These are phyloP conservation scores for Zasmidium cellare DNA, from an alignment of 2,329 filamentous ascomycete genomes.

Conservation along the genomic window DNA sequence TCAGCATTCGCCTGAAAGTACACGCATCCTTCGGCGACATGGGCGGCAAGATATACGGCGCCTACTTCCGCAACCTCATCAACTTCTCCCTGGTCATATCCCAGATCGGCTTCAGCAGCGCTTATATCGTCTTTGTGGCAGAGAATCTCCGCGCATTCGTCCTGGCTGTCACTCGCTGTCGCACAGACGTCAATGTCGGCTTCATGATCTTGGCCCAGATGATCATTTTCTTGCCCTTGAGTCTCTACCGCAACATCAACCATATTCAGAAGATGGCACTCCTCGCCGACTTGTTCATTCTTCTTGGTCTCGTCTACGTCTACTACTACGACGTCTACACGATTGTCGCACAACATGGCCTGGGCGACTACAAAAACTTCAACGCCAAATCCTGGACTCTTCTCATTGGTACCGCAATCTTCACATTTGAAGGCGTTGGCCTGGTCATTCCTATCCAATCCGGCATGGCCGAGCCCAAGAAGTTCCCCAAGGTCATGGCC, in stretches of 20 bases:
- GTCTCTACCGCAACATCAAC: conserved; percentile 91
- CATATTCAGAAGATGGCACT: conserved; percentile 95
- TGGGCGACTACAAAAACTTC: conserved; percentile 86
- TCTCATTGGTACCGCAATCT: conserved; percentile 98
- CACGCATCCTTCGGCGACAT: conserved; percentile 98
- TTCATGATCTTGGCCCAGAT: conserved; percentile 93
- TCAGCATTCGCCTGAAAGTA: conserved; percentile 79
- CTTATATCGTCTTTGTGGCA: conserved; percentile 95
- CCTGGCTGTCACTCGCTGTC: conserved; percentile 84
- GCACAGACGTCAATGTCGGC: conserved; percentile 79
- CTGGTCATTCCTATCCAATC: conserved; percentile 98
- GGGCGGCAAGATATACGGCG: conserved; percentile 86
- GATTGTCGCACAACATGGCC: conserved; percentile 67
- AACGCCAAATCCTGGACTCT: conserved; percentile 92
- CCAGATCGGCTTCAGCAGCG: conserved; percentile 90
- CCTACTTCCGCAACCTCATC: conserved; percentile 84
- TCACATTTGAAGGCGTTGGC: conserved; percentile 97
- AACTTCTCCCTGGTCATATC: conserved; percentile 90
- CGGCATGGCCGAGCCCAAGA: conserved; percentile 86
- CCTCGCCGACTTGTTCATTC: conserved; percentile 90
- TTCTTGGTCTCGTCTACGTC: conserved; percentile 86
- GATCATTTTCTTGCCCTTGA: conserved; percentile 91
- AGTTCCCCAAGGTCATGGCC: conserved; percentile 86
- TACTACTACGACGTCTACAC: conserved; percentile 95
- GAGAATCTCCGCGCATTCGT: conserved; percentile 96